A percentile compares a stretch with the other conserved stretches of the same genome.
Evolutionary conservation across 495 filamentous ascomycete genomes (phyloP).

Genomic region (Parmelia sp.): DNA sequence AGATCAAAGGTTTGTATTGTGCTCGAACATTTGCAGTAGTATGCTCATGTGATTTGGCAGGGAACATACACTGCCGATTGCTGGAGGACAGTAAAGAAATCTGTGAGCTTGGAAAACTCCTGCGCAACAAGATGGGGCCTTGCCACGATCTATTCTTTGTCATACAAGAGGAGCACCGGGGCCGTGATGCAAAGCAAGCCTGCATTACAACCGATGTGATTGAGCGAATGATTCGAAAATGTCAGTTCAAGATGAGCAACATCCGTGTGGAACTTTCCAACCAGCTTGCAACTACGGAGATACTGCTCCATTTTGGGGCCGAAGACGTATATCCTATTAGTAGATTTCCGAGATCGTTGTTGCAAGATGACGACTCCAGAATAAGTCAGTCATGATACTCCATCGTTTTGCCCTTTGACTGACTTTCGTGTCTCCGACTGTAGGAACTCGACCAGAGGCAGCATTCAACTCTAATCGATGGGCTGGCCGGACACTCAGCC

Average conservation of each 20-base stretch:
- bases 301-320: conserved; percentile 15
- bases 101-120: conserved; percentile 17
- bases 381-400: conserved; percentile 6
- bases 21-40: no score
- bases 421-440: neutral
- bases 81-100: conserved; percentile 17
- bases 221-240: conserved; percentile 12
- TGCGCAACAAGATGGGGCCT: neutral
- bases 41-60: conserved; percentile 4
- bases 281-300: conserved; percentile 15
- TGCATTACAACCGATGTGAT: conserved; percentile 17
- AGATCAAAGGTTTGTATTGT: conserved; percentile 5
- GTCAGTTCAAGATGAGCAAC: conserved; percentile 17
- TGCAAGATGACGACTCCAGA: conserved; percentile 17
- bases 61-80: conserved; percentile 17
- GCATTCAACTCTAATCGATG: conserved; percentile 5
- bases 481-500: conserved; percentile 12
- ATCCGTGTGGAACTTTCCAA: conserved; percentile 13
- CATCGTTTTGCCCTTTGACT: neutral
- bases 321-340: conserved; percentile 18
- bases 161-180: conserved; percentile 19
- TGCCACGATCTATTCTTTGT: conserved; percentile 17
- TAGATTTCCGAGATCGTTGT: conserved; percentile 21
- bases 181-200: conserved; percentile 8
- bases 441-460: conserved; percentile 8